Evolutionary conservation across 1,139 yeast species (phyloP).

Genomic region (Saccharomyces hybrid): DNA sequence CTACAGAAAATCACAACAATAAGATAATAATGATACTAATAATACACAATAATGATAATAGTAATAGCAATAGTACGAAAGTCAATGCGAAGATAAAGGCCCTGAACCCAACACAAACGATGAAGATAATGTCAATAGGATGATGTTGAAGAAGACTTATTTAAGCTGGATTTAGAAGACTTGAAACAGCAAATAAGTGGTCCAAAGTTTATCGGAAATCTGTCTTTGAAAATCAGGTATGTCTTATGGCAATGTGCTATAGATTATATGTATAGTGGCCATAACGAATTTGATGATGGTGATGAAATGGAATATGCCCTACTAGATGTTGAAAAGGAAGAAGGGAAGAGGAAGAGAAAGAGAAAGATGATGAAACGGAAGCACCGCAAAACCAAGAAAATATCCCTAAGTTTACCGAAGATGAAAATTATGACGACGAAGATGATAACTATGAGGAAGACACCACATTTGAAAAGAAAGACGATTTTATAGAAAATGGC

Average conservation of each 20-base stretch:
- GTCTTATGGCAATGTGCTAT: slow-evolving; percentile 70
- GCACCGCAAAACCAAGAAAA: slow-evolving; percentile 7
- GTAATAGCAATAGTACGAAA: slow-evolving; percentile 7
- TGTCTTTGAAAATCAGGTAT: slow-evolving; percentile 60
- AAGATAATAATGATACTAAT: slow-evolving; percentile 3
- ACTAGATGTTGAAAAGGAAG: slow-evolving; percentile 13
- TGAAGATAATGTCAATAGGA: slow-evolving; percentile 6
- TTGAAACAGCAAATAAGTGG: slow-evolving; percentile 41
- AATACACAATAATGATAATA: slow-evolving; percentile 11
- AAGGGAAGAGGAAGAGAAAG: neutral
- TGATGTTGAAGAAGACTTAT: slow-evolving; percentile 23
- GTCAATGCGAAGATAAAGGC: slow-evolving; percentile 8
- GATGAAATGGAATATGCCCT: slow-evolving; percentile 16
- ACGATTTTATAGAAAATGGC: slow-evolving; percentile 26
- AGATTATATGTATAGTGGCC: slow-evolving; percentile 40
- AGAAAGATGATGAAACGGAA: slow-evolving; percentile 3
- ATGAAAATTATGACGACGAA: slow-evolving; percentile 17
- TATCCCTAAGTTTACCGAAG: slow-evolving; percentile 14
- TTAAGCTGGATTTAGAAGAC: slow-evolving; percentile 31
- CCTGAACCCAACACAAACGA: slow-evolving; percentile 9
- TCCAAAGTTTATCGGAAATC: slow-evolving; percentile 42
- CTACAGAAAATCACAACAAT: slow-evolving; percentile 11
- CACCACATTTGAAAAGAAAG: slow-evolving; percentile 26
- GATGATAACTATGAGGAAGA: slow-evolving; percentile 22
- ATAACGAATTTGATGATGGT: slow-evolving; percentile 21